phyloP scores from a whole-genome alignment of 2,329 filamentous ascomycete species.

The Dothistroma septosporum region DNA sequence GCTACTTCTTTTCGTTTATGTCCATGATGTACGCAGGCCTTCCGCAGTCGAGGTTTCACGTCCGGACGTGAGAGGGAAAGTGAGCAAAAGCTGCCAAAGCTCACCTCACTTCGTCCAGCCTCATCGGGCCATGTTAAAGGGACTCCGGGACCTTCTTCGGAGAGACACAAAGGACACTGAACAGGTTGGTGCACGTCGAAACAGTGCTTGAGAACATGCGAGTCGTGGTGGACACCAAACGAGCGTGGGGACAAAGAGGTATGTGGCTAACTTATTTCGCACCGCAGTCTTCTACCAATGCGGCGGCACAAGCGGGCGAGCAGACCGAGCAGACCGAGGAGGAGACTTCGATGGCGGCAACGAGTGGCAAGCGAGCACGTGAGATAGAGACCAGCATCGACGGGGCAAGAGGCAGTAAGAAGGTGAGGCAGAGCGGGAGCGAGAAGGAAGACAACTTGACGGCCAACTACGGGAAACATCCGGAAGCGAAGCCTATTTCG shows the following conservation, averaged over 20 bases:
- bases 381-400: neutral
- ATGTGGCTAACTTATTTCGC: neutral
- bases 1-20: neutral
- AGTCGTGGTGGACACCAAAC: neutral
- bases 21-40: neutral
- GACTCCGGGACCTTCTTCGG: neutral
- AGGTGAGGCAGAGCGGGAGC: neutral
- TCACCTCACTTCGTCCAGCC: neutral
- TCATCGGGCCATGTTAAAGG: neutral
- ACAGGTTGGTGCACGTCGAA: neutral
- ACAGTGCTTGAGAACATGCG: neutral
- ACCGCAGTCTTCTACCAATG: neutral
- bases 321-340: neutral
- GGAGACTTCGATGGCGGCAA: neutral
- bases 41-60: neutral
- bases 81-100: neutral
- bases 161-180: neutral
- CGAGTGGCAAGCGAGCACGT: neutral
- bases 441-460: slow-evolving; percentile 1
- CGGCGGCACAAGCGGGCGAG: neutral
- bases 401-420: neutral
- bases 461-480: neutral
- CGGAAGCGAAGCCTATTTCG: neutral
- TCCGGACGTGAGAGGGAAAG: neutral
- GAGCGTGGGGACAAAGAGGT: neutral